A percentile compares a stretch with the other conserved stretches of the same genome.
phyloP scores from a whole-genome alignment of 2,329 filamentous ascomycete genomes.

The Colletotrichum paranaense region DNA sequence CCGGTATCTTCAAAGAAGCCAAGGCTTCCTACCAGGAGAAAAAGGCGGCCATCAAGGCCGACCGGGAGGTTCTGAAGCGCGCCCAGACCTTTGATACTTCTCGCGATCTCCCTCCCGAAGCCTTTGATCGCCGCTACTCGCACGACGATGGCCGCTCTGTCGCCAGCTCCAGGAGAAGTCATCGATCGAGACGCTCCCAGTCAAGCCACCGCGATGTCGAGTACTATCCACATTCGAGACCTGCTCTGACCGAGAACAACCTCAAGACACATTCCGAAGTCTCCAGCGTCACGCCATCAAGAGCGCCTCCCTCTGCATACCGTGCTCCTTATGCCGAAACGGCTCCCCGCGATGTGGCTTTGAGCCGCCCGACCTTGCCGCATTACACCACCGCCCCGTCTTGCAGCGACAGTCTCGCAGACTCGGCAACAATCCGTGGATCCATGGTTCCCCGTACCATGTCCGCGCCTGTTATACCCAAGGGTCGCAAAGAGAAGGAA shows the following conservation, averaged over 20 bases:
- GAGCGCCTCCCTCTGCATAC: constrained; percentile 50
- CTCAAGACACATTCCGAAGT: constrained; percentile 65
- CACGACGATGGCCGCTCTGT: constrained; percentile 48
- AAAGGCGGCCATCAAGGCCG: constrained; percentile 82
- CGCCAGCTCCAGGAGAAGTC: constrained; percentile 56
- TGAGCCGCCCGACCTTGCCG: constrained; percentile 40
- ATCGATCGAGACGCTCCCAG: constrained; percentile 51
- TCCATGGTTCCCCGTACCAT: constrained; percentile 49
- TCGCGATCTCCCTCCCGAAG: constrained; percentile 37
- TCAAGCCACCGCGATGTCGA: constrained; percentile 41
- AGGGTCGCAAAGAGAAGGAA: constrained; percentile 52
- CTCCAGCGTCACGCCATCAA: constrained; percentile 59
- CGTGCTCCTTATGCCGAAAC: constrained; percentile 57
- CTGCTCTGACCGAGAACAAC: constrained; percentile 63
- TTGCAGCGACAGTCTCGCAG: constrained; percentile 36
- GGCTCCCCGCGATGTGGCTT: constrained; percentile 54
- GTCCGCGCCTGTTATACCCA: constrained; percentile 53
- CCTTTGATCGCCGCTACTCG: constrained; percentile 41
- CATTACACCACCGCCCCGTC: constrained; percentile 42
- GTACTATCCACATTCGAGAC: constrained; percentile 39
- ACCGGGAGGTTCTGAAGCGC: constrained; percentile 66
- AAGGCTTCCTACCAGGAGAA: constrained; percentile 88
- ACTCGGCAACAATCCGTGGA: constrained; percentile 31
- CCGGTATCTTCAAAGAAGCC: constrained; percentile 92
- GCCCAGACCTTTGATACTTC: constrained; percentile 66